Base-by-base conservation (phyloP, 768 basidiomycete genomes). In the Favolaschia claudopus region DNA sequence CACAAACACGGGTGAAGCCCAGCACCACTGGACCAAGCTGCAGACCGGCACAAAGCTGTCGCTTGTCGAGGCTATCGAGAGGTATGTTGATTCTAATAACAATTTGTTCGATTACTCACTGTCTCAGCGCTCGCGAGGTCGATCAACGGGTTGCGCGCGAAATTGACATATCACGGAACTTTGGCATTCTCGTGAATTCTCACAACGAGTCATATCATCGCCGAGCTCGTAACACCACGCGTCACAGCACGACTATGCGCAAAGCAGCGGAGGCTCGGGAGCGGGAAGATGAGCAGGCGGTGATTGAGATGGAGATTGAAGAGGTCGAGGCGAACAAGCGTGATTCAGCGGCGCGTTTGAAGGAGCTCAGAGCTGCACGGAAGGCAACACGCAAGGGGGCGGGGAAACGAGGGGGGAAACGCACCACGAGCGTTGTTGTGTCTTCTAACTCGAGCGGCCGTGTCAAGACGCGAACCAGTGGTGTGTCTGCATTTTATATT, bases 11-110 rank as follows among this genome's bases (percentile, higher is more conserved):
- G 64, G 62, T 12, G 56, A 66, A 51, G 40, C 43, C 15, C 64
- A 65, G 48, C 67, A 69, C 39, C 58, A 64, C 37, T 69, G 58
- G 60, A 69, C 67, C 1, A 67, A 67, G 32, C 47, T 19, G 9
- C 57, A 60, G 8, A 69, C 60, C 1, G 63, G 67, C 15, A 65
- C 59, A 20, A 45, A 49, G 25, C 60, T 61, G 7, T 39, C 67
- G 9, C 47, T 61, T 22, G 49, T 69, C 22, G 67, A 69, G 31
- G 67, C 58, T 1, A 58, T 67, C 20, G 48, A 28, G 20, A 28
- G 19, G 42, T 40, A 9, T 31, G 17, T 49, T 22, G 40, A 19
- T 38, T 20, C 24, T 33, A 8, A 27, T 31, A 40, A 14, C 39
- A 8, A 40, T 20, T 40, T 20, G 19, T 40, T 20, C 39, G 7